Conservation (phyloP, 176 grass and related monocot genomes). For the Avena sativa region DNA sequence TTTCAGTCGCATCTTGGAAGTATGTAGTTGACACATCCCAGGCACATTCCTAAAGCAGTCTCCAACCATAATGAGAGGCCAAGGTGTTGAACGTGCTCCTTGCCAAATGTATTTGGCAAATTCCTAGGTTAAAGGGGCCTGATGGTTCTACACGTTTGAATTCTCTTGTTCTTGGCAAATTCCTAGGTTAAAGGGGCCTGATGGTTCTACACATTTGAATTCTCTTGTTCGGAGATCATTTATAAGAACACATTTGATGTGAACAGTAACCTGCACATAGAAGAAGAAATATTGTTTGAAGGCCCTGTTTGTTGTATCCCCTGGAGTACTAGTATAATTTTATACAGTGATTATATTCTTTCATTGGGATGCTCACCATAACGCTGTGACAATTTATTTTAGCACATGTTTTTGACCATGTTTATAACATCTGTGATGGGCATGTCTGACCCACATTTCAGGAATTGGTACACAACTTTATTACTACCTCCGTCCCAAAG, state of each 20-base stretch:
- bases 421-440: not conserved
- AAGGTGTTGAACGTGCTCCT: not conserved
- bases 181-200: not conserved
- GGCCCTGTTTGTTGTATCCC: not conserved
- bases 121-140: not conserved
- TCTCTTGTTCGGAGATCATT: constrained; percentile 28
- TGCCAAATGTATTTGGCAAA: not conserved
- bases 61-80: not conserved
- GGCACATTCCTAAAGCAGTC: constrained; percentile 1
- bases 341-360: not conserved
- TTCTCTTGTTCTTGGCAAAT: not conserved
- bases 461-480: not conserved
- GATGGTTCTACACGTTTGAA: not conserved
- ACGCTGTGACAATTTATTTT: not conserved
- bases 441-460: not conserved
- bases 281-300: constrained; percentile 7
- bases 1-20: not conserved
- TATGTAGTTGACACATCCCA: not conserved
- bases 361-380: constrained; percentile 19
- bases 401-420: not conserved
- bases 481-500: too few species aligned
- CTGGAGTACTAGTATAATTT: not conserved
- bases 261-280: constrained; percentile 27
- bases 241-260: not conserved
- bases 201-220: not conserved